Evolutionary conservation across 116 monocot genomes (phyloP).

Genomic region (Phalaenopsis hybrid): DNA sequence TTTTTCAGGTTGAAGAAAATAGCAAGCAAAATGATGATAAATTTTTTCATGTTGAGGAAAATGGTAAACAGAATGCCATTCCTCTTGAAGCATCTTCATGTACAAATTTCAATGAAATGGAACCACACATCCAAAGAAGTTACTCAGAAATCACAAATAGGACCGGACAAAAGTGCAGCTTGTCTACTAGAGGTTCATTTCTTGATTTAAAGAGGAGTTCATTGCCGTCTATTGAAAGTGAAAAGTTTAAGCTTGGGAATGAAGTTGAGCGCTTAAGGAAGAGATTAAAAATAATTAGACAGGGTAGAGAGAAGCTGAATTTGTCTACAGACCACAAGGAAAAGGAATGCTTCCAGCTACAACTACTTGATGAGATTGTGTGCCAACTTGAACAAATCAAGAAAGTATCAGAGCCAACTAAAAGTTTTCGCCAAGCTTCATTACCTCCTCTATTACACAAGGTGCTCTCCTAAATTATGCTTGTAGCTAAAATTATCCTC

Average conservation of each 20-base stretch:
- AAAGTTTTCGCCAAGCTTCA: conserved; percentile 19
- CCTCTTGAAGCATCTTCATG: conserved; percentile 4
- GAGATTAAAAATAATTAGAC: conserved; percentile 60
- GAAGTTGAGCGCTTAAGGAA: conserved; percentile 67
- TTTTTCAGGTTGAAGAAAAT: conserved; percentile 13
- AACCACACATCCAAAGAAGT: conserved; percentile 26
- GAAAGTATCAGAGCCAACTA: conserved; percentile 32
- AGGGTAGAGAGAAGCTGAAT: conserved; percentile 66
- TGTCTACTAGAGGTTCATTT: conserved; percentile 1
- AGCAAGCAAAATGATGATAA: conserved; percentile 23
- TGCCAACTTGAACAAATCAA: conserved; percentile 53
- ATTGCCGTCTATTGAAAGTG: conserved; percentile 40
- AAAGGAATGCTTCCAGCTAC: conserved; percentile 46
- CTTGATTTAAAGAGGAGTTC: conserved; percentile 17
- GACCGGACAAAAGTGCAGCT: not conserved
- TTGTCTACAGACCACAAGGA: conserved; percentile 34
- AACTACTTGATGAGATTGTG: conserved; percentile 61
- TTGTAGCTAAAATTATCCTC: not conserved
- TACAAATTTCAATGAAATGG: conserved; percentile 9
- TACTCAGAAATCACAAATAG: conserved; percentile 29
- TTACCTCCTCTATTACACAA: conserved; percentile 40
- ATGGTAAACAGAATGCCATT: conserved; percentile 6
- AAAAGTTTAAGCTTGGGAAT: conserved; percentile 53
- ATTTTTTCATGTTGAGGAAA: not conserved
- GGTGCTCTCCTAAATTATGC: conserved; percentile 16